Evolutionary conservation across 352 stramenopile genomes (phyloP), one percentile per base, ranked within the genome.

Genomic region (Globisporangium barbulae): DNA sequence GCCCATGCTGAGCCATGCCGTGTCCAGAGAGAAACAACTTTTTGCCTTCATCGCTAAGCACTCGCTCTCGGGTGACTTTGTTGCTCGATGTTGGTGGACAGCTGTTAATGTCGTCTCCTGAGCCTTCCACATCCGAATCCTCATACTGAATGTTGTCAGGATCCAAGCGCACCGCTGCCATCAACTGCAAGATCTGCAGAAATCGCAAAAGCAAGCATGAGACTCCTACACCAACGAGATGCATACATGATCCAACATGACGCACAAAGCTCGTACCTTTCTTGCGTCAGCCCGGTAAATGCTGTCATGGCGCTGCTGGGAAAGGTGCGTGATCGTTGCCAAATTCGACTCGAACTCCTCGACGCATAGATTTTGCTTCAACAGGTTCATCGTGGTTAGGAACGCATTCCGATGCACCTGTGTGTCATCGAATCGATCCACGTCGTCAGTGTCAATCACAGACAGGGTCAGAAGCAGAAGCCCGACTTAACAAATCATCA

Each of bases 11-110:
- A 25, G 54, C 60, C 53, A 72, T 68, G 35, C 72, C 68, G 55
- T 96, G 74, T 13, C 79, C 79, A 35, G 76, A 67, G 13, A 91
- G 67, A 60, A 92, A 93, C 3, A 95, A 62, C n/a, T 82, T 79
- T 66, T 94, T 94, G 64, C 87, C 87, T 80, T 96, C 88, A 33
- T 91, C 80, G 53, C 88, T 96, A 21, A 96, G 76, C 13, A 90
- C 85, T 2, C 84, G 83, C 48, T 93, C 77, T 33, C 85, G 77
- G 4, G 69, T 72, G 47, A 78, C 78, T n/a, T 79, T 77, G 62
- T 91, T 80, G 54, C 85, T 91, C 12, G 78, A 81, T 13, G 81
- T 94, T 22, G 74, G 75, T 49, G 83, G 81, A 33, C 81, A 90
- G n/a, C 63, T 68, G 30, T 83, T 79, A 44, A 75, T 73, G 30